phyloP scores from a whole-genome alignment of 2,329 filamentous ascomycete genomes.

The Aspergillus sp. region DNA sequence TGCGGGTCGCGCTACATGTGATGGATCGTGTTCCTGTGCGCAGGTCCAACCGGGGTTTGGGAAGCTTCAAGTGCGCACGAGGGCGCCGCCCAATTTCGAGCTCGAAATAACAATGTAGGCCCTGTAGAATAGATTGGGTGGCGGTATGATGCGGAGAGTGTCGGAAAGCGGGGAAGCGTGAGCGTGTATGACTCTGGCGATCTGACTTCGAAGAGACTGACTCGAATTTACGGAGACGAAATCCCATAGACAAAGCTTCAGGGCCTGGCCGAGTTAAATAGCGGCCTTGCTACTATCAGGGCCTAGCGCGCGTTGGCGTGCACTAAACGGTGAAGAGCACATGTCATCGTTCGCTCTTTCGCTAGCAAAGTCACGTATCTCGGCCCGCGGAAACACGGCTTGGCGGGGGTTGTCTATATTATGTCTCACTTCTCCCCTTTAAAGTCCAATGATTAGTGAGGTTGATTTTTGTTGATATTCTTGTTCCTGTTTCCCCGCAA shows the following conservation, averaged over 20 bases:
- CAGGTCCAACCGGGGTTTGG: neutral
- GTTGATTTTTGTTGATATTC: too few species aligned
- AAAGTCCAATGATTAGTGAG: too few species aligned
- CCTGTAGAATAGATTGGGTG: neutral
- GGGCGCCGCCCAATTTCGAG: neutral
- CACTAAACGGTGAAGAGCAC: neutral
- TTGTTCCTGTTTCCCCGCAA: neutral
- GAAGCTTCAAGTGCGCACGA: neutral
- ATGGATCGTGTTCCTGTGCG: neutral
- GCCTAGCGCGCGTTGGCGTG: neutral
- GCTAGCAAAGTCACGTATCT: neutral
- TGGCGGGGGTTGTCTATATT: neutral
- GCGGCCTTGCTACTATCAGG: neutral
- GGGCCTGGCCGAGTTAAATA: neutral
- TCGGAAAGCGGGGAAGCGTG: neutral
- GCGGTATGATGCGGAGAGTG: neutral
- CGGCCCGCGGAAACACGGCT: conserved; percentile 5
- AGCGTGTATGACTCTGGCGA: neutral
- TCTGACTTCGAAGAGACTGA: conserved; percentile 5
- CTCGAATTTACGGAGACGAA: neutral
- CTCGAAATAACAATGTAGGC: neutral
- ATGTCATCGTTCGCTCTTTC: neutral
- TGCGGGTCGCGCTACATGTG: neutral
- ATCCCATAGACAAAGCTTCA: neutral
- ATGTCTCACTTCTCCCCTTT: conserved; percentile 2